Base-by-base conservation (phyloP, 1,284 basidiomycete species). In the Cerioporus squamosus region DNA sequence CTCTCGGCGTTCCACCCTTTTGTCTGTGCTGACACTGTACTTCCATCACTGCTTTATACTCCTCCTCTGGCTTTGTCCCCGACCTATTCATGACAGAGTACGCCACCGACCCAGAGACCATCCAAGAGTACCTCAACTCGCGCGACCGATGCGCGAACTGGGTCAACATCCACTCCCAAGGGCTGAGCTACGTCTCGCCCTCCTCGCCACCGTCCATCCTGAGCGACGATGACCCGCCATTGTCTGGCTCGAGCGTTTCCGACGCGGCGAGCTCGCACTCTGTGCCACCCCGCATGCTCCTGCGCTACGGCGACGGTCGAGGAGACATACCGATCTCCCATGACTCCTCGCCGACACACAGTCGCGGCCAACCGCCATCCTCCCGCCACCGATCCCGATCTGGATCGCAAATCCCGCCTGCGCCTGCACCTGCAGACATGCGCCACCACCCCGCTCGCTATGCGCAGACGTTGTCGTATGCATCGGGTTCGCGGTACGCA, bases 211-310 rank as follows among this genome's bases (percentile, higher is more conserved):
- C 86, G 2, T 81, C 85, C 22, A 74, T 79, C 47, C 65, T 72
- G 57, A 75, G 65, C 51, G 81, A 81, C 59, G 68, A 82, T 15
- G 81, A 82, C 47, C 76, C 79, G 23, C 76, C 75, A 15, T 76
- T 77, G 64, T 75, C 64, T 60, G 75, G 79, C 14, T 78, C 78
- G 20, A 77, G 77, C 36, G 78, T 81, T 23, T 88, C 87, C 20
- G 88, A 88, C 60, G 80, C 77, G 0, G 85, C 79, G 64, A 90
- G 86, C 70, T 77, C 79, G n/a, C 79, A 81, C 66, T 90, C 88
- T 0, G 62, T 85, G 7, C 88, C 88, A 2, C 89, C 88, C 5
- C 85, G 81, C 64, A 89, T 91, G 86, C 74, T 89, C 59, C 73
- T 91, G 61, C 81, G 81, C 57, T 90, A 85, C 67, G 77, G 75